phyloP scores from a whole-genome alignment of 1,139 yeast genomes.

The Martiniozyma asiatica region DNA sequence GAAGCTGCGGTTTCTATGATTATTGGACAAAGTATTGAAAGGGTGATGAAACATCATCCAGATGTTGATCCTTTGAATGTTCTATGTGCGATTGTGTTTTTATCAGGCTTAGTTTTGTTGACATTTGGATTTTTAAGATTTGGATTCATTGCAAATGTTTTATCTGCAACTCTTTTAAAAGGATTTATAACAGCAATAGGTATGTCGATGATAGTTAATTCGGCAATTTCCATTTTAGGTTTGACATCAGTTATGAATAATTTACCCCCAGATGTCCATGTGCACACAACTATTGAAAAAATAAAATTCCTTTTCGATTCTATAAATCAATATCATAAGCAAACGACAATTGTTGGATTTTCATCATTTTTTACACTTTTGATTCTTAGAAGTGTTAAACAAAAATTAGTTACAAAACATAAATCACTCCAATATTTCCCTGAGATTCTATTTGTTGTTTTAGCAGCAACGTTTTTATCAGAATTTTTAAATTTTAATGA shows the following conservation, averaged over 20 bases:
- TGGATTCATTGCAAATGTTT: conserved; percentile 81
- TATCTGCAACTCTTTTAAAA: conserved; percentile 69
- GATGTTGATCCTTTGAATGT: conserved; percentile 47
- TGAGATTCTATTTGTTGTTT: conserved; percentile 69
- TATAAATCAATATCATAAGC: conserved; percentile 28
- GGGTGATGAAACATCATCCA: conserved; percentile 40
- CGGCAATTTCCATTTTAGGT: conserved; percentile 64
- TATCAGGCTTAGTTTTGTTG: conserved; percentile 65
- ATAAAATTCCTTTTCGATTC: conserved; percentile 42
- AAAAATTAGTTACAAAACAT: conserved; percentile 20
- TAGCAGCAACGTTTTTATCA: conserved; percentile 49
- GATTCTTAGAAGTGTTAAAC: conserved; percentile 32
- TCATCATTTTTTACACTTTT: conserved; percentile 34
- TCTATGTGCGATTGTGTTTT: conserved; percentile 61
- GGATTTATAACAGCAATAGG: conserved; percentile 96
- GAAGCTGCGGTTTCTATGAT: conserved; percentile 88
- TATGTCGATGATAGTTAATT: conserved; percentile 72
- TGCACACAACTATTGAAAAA: conserved; percentile 71
- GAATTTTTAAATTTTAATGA: conserved; percentile 36
- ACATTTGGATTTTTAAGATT: conserved; percentile 73
- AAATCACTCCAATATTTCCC: conserved; percentile 49
- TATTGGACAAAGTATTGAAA: conserved; percentile 85
- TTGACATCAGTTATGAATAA: conserved; percentile 30
- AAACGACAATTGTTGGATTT: conserved; percentile 43
- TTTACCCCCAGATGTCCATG: conserved; percentile 33